Conservation (phyloP, 2,329 filamentous ascomycete species). For the Orbilia ellipsospora region DNA sequence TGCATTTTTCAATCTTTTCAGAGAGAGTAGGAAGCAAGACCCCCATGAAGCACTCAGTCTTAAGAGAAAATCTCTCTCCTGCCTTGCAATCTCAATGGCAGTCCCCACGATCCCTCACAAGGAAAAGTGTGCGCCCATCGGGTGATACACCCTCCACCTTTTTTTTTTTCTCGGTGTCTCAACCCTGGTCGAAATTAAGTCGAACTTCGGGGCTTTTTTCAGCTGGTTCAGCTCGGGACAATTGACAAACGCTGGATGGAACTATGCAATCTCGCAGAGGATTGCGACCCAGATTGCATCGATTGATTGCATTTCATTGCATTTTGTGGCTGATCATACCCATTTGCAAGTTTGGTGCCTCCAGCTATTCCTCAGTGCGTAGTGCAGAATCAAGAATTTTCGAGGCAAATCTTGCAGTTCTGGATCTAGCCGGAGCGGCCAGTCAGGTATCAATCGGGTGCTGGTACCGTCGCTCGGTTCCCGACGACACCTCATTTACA, state of each 20-base stretch:
- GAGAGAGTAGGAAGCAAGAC: constrained; percentile 4
- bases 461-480: constrained; percentile 4
- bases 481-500: neutral
- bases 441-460: constrained; percentile 27
- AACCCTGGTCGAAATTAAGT: constrained; percentile 47
- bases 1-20: constrained; percentile 34
- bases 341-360: neutral
- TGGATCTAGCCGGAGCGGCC: constrained; percentile 22
- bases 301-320: constrained; percentile 28
- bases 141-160: constrained; percentile 37
- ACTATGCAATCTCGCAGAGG: constrained; percentile 14
- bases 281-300: neutral
- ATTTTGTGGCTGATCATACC: constrained; percentile 44
- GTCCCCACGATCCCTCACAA: constrained; percentile 45
- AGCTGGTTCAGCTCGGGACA: constrained; percentile 44
- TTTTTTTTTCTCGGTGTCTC: neutral
- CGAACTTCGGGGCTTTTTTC: constrained; percentile 54
- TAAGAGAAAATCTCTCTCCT: constrained; percentile 41
- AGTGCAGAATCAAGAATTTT: constrained; percentile 35
- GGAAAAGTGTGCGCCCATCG: constrained; percentile 46
- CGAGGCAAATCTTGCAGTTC: constrained; percentile 18
- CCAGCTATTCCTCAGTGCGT: constrained; percentile 40
- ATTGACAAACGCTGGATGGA: constrained; percentile 3
- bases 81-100: constrained; percentile 52
- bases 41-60: constrained; percentile 29